These are phyloP conservation scores for Paecilomyces formosus DNA, from an alignment of 2,329 filamentous ascomycete genomes.

Conservation along the genomic window DNA sequence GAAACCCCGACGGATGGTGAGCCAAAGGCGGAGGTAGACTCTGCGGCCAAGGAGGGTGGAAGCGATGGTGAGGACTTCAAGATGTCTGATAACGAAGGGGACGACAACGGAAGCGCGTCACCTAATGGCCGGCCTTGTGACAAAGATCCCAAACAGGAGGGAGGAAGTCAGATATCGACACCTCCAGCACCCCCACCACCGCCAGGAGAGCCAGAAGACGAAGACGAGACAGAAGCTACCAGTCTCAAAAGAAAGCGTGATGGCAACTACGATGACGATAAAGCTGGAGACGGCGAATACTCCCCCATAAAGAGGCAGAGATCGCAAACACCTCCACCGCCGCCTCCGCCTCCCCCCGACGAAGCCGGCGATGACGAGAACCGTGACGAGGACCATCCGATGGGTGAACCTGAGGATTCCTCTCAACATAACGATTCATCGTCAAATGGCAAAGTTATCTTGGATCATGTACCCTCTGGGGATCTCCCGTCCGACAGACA, in stretches of 20 bases:
- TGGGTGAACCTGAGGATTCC: background rate
- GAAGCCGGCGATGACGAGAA: slow-evolving; percentile 12
- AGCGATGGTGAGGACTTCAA: slow-evolving; percentile 14
- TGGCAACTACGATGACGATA: slow-evolving; percentile 12
- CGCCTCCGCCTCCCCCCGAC: slow-evolving; percentile 23
- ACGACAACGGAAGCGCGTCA: background rate
- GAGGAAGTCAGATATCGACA: slow-evolving; percentile 30
- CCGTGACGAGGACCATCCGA: slow-evolving; percentile 5
- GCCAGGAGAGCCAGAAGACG: slow-evolving; percentile 5
- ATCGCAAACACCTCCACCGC: slow-evolving; percentile 17
- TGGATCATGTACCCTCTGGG: background rate
- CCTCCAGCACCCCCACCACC: slow-evolving; percentile 28
- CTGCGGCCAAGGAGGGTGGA: slow-evolving; percentile 8
- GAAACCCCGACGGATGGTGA: slow-evolving; percentile 12
- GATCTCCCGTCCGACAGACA: background rate
- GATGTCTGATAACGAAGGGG: slow-evolving; percentile 34
- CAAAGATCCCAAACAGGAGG: background rate
- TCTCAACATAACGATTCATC: background rate
- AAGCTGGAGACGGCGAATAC: slow-evolving; percentile 9
- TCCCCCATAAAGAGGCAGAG: slow-evolving; percentile 10
- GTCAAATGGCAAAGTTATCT: background rate
- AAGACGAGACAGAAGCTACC: slow-evolving; percentile 5
- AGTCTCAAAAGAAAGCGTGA: slow-evolving; percentile 13
- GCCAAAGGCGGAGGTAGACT: background rate
- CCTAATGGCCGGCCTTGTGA: background rate